These are phyloP conservation scores for Kernera saxatilis DNA, from an alignment of 345 rosid genomes.

Conservation along the genomic window DNA sequence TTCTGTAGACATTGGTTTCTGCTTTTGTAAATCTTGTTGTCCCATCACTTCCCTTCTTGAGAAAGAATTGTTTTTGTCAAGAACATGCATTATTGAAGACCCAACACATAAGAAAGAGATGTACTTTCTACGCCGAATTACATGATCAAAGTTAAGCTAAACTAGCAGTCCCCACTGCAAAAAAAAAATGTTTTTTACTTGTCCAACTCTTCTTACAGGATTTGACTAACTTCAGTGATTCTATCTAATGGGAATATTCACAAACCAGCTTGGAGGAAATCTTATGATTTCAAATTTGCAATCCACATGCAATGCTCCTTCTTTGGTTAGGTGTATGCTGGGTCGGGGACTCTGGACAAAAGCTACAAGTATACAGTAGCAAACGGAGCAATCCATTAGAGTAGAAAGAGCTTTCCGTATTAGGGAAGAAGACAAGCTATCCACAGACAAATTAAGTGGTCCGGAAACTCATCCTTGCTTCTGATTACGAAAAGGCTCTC, in stretches of 20 bases:
- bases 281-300: constrained; percentile 14
- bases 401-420: constrained; percentile 4
- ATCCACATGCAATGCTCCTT: constrained; percentile 18
- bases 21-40: not conserved
- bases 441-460: constrained; percentile 27
- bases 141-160: constrained; percentile 34
- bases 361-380: constrained; percentile 19
- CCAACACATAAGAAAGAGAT: constrained; percentile 37
- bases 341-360: constrained; percentile 20
- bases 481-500: not conserved
- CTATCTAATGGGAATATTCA: not conserved
- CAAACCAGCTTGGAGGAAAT: constrained; percentile 3
- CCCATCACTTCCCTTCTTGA: constrained; percentile 5
- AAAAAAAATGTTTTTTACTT: not conserved
- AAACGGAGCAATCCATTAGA: constrained; percentile 11
- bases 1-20: constrained; percentile 3
- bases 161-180: not conserved
- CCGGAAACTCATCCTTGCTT: constrained; percentile 10
- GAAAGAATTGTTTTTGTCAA: not conserved
- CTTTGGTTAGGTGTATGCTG: constrained; percentile 19
- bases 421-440: constrained; percentile 26
- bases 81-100: constrained; percentile 48
- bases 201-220: not conserved
- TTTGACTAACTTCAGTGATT: not conserved
- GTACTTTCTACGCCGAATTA: constrained; percentile 37